Base-by-base conservation (phyloP, 768 basidiomycete species). In the Lentinula boryana region DNA sequence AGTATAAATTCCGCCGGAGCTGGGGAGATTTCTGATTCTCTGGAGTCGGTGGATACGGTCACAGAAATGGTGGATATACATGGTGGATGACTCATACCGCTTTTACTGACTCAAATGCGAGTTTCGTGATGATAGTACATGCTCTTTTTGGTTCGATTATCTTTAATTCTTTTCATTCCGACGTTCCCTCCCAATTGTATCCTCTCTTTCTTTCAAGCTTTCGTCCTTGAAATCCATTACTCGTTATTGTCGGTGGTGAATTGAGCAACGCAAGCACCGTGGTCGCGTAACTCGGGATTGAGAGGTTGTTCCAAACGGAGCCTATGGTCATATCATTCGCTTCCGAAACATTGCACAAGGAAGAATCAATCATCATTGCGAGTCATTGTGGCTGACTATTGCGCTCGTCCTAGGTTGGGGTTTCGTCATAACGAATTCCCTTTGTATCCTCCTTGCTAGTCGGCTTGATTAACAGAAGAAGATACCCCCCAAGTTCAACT, bases 1-100 rank as follows among this genome's bases (percentile, higher is more conserved):
- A 93, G 91, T 93, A 93, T 73, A 94, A 93, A 75, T 93, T 94
- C 84, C 84, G 86, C 56, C 84, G 89, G 61, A 91, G 76, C 66
- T 94, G 91, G 91, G 90, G 89, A 46, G 91, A 94, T 72, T 94
- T 93, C 73, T 93, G 68, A 80, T 57, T 60, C 38, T 35, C n/a
- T 51, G 46, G 21, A 43, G 41, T 43, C 16, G 13, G 41, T 43
- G 41, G 41, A n/a, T 43, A 18, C n/a, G 46, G 46, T 48, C 46
- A 48, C n/a, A n/a, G 21, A 48, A 21, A 23, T 44, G 0, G 15
- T 7, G 8, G 18, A 10, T 48, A 48, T 48, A 12, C 46, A 18
- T 23, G 46, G 46, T 23, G 46, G 16, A 21, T 23, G n/a, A 1
- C 13, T 48, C 21, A 21, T 21, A 18, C 10, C 21, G 4, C 12